Evolutionary conservation across 1,139 yeast species (phyloP).

Genomic region (Wickerhamomyces sp.): DNA sequence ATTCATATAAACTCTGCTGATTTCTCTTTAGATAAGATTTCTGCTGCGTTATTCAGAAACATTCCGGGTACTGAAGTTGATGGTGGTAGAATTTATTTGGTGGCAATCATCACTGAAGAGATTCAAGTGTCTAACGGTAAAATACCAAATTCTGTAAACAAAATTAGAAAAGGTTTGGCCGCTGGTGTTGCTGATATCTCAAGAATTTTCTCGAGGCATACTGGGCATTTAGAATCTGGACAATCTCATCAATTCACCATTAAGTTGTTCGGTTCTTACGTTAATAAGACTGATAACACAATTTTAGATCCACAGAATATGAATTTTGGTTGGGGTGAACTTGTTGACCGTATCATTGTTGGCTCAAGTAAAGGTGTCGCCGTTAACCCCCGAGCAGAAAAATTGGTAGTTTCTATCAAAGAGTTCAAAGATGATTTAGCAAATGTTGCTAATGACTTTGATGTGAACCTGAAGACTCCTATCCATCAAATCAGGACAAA

Average conservation of each 20-base stretch:
- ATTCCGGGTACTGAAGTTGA: conserved; percentile 70
- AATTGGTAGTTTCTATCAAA: conserved; percentile 64
- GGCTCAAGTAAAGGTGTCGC: conserved; percentile 81
- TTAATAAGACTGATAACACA: conserved; percentile 28
- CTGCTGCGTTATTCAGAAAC: conserved; percentile 78
- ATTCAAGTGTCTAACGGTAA: conserved; percentile 29
- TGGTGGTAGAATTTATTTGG: conserved; percentile 59
- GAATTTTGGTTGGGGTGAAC: conserved; percentile 88
- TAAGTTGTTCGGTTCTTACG: conserved; percentile 68
- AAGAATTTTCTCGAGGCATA: conserved; percentile 65
- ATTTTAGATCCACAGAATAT: conserved; percentile 30
- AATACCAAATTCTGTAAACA: conserved; percentile 9
- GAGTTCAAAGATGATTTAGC: conserved; percentile 55
- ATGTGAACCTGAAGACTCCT: conserved; percentile 41
- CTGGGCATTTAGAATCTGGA: conserved; percentile 54
- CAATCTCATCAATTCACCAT: conserved; percentile 69
- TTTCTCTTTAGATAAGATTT: conserved; percentile 58
- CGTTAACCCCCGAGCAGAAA: conserved; percentile 77
- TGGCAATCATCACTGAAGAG: conserved; percentile 64
- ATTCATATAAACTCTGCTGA: conserved; percentile 61
- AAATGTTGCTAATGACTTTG: conserved; percentile 37
- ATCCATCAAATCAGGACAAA: conserved; percentile 60
- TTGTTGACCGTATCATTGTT: conserved; percentile 70
- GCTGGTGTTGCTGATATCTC: conserved; percentile 88
- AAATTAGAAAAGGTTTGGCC: conserved; percentile 71